Base-by-base conservation (phyloP, 2,329 filamentous ascomycete genomes). In the Ascochyta pisi region DNA sequence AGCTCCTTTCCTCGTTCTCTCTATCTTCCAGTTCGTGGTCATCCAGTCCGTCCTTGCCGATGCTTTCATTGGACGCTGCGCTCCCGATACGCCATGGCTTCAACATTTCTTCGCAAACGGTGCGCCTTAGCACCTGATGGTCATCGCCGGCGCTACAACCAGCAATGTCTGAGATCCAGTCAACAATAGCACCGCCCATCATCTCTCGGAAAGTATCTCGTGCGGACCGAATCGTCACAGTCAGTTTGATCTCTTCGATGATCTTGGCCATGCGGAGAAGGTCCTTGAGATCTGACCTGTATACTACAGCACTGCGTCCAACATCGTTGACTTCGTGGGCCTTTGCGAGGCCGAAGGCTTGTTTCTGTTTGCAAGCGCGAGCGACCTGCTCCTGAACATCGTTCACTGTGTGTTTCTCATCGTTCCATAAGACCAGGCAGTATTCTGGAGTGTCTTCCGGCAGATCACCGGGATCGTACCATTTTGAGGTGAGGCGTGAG, bases 101-200 rank as follows among this genome's bases (percentile, higher is more conserved):
- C 58, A 99, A 85, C 68, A 98, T 84, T 75, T 99, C 92, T 73
- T 98, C 92, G 69, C 95, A 99, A 35, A 99, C 86, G 6, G 89
- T 87, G 47, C 86, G 88, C 34, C 92, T 86, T 39, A 99, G 80
- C 16, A 98, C 86, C 57, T 90, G 83, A 59, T 87, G 85, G 69
- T 99, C 92, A 29, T 86, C 82, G 1, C 91, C 92, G 42, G 96
- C 90, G 49, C 87, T 89, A 75, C 93, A 97, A 27, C 92, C 92
- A 7, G 92, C 86, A 67, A 99, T 96, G 75, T 99, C 96, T 48
- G 88, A 85, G 19, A 99, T 83, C 96, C 96, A 99, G 67, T 97
- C 93, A 50, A 99, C 89, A 58, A 99, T 94, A 15, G 92, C 92
- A n/a, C 91, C 92, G 67, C 93, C 97, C 96, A 99, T 99, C 73